Conservation (phyloP, 495 filamentous ascomycete genomes). For the Tuber borchii region DNA sequence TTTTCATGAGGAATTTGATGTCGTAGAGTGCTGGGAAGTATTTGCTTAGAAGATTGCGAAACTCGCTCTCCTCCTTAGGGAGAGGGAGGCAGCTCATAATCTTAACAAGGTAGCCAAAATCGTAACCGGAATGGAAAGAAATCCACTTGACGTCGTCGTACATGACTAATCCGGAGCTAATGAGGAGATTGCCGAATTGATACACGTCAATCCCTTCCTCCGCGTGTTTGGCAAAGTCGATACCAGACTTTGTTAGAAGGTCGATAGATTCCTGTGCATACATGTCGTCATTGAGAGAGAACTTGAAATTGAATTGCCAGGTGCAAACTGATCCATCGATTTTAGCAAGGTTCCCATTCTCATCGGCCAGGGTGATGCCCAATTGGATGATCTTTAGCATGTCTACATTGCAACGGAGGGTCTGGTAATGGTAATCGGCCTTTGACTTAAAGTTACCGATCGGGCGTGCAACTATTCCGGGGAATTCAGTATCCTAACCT, state of each 20-base stretch:
- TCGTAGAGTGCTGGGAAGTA: slow-evolving; percentile 93
- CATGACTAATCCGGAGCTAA: slow-evolving; percentile 85
- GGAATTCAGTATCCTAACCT: slow-evolving; percentile 88
- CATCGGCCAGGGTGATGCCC: slow-evolving; percentile 82
- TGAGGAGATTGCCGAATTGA: slow-evolving; percentile 80
- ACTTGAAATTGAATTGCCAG: slow-evolving; percentile 99
- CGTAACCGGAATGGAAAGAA: slow-evolving; percentile 97
- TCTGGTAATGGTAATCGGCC: slow-evolving; percentile 98
- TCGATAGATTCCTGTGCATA: slow-evolving; percentile 88
- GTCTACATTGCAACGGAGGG: slow-evolving; percentile 92
- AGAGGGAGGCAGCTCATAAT: slow-evolving; percentile 72
- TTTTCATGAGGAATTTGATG: slow-evolving; percentile 93
- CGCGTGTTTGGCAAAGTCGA: slow-evolving; percentile 76
- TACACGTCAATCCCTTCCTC: slow-evolving; percentile 84
- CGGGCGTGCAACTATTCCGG: slow-evolving; percentile 86
- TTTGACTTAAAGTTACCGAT: slow-evolving; percentile 91
- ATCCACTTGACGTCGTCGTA: slow-evolving; percentile 87
- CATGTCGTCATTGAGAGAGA: slow-evolving; percentile 91
- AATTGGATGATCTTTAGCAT: slow-evolving; percentile 95
- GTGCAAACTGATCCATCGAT: slow-evolving; percentile 71
- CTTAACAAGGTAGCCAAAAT: slow-evolving; percentile 95
- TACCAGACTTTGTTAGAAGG: slow-evolving; percentile 74
- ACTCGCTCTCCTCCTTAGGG: slow-evolving; percentile 79
- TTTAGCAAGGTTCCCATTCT: slow-evolving; percentile 65
- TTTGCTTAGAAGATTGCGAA: slow-evolving; percentile 71